Percentiles rank a stretch among this genome's conserved stretches.
Conservation (phyloP, 371 early-diverging fungal species). For the Gilbertella persicaria region DNA sequence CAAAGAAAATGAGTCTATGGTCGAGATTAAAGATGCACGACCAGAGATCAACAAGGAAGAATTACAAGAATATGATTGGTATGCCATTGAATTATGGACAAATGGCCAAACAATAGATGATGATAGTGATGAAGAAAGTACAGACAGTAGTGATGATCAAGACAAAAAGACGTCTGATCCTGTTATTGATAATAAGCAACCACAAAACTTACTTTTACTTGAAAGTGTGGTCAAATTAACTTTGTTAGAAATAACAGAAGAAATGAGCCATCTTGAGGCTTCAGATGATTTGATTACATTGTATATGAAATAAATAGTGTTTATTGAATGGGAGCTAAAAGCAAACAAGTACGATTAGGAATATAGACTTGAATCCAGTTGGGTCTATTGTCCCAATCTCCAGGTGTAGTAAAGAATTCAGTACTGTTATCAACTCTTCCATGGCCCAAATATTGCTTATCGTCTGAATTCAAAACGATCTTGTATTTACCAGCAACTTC, state of each 20-base stretch:
- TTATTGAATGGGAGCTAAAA: conserved; percentile 11
- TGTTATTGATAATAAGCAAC: neutral
- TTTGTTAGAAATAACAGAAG: conserved; percentile 63
- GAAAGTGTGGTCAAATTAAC: conserved; percentile 69
- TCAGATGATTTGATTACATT: conserved; percentile 71
- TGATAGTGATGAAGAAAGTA: conserved; percentile 20
- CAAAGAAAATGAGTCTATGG: conserved; percentile 4
- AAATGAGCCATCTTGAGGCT: conserved; percentile 63
- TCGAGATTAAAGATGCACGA: conserved; percentile 23
- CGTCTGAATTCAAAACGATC: conserved; percentile 82
- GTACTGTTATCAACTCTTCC: conserved; percentile 66
- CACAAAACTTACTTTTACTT: conserved; percentile 56
- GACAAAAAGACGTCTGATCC: neutral
- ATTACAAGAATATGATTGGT: conserved; percentile 39
- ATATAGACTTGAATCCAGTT: conserved; percentile 70
- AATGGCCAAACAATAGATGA: conserved; percentile 15
- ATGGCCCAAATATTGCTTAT: conserved; percentile 77
- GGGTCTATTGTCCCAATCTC: conserved; percentile 69
- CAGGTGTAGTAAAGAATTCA: conserved; percentile 67
- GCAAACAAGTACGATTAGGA: conserved; percentile 29
- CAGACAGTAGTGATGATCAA: conserved; percentile 3
- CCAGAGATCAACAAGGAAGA: conserved; percentile 39
- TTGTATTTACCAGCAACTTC: conserved; percentile 69
- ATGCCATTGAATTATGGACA: conserved; percentile 39
- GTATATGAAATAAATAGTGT: conserved; percentile 37